These are phyloP conservation scores for Mucor sp. DNA, from an alignment of 371 early-diverging fungal species.

Conservation along the genomic window DNA sequence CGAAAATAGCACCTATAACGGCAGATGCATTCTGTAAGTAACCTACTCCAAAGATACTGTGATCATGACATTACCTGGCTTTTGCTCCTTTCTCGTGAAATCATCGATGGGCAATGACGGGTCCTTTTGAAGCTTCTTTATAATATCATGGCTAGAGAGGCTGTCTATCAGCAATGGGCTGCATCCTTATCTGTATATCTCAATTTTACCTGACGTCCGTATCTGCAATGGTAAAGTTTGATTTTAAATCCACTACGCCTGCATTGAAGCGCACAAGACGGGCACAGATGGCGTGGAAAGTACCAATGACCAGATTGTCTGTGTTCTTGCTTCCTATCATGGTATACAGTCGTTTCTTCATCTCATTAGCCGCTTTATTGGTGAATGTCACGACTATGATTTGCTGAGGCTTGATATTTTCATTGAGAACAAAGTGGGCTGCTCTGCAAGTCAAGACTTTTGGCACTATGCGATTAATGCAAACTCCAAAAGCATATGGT, in stretches of 20 bases:
- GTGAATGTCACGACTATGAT: slow-evolving; percentile 69
- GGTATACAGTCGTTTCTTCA: slow-evolving; percentile 43
- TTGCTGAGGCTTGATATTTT: slow-evolving; percentile 32
- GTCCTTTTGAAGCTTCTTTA: slow-evolving; percentile 17
- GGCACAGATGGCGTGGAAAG: slow-evolving; percentile 65
- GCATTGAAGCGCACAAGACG: slow-evolving; percentile 39
- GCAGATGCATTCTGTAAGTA: not conserved
- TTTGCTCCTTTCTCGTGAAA: not conserved
- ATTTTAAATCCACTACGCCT: slow-evolving; percentile 22
- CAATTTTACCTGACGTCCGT: slow-evolving; percentile 29
- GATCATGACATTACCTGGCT: slow-evolving; percentile 10
- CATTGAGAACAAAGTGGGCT: slow-evolving; percentile 41
- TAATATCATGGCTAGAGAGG: slow-evolving; percentile 24
- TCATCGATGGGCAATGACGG: not conserved
- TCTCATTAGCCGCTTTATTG: slow-evolving; percentile 67
- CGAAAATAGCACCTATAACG: slow-evolving; percentile 23
- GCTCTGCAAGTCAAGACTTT: slow-evolving; percentile 48
- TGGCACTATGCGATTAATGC: not conserved
- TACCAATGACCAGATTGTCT: slow-evolving; percentile 36
- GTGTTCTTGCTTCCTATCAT: slow-evolving; percentile 36
- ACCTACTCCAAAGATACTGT: not conserved
- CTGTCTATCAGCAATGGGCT: not conserved
- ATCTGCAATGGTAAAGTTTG: slow-evolving; percentile 55
- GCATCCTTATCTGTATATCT: not conserved
- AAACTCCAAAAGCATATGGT: too few species aligned